Conservation (phyloP, 108 stramenopile species). For the Skeletonema marinoi region DNA sequence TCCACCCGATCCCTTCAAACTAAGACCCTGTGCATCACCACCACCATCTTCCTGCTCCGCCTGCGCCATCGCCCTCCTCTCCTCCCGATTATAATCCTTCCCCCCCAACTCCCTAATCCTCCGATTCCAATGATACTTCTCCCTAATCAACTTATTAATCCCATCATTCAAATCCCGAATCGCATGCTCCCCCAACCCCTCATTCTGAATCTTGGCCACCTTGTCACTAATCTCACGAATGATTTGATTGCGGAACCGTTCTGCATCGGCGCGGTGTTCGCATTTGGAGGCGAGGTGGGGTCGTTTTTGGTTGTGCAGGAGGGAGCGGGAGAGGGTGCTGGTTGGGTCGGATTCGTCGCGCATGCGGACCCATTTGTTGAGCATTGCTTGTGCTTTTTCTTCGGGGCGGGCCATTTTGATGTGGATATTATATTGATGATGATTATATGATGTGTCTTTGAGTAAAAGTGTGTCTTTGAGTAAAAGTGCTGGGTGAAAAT, state of each 20-base stretch:
- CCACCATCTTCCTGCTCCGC: constrained; percentile 58
- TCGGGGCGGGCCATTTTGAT: constrained; percentile 94
- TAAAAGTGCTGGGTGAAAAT: too few relatives aligned
- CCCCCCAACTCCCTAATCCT: constrained; percentile 90
- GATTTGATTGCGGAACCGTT: constrained; percentile 80
- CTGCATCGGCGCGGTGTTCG: constrained; percentile 79
- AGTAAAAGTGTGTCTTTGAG: too few relatives aligned
- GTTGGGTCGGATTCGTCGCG: constrained; percentile 58
- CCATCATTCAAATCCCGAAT: constrained; percentile 97
- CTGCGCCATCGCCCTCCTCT: constrained; percentile 59
- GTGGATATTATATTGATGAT: too few relatives aligned
- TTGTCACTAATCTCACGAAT: constrained; percentile 83
- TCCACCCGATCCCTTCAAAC: constrained; percentile 63
- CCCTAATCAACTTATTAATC: constrained; percentile 95
- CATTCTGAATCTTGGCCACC: constrained; percentile 92
- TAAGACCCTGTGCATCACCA: constrained; percentile 50
- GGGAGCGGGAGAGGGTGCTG: constrained; percentile 9
- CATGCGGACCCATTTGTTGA: constrained; percentile 97
- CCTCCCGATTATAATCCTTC: constrained; percentile 80
- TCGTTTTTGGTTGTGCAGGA: constrained; percentile 51
- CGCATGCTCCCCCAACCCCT: constrained; percentile 93
- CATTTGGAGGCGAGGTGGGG: constrained; percentile 91
- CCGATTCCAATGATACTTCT: constrained; percentile 94
- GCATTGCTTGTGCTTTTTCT: constrained; percentile 95
- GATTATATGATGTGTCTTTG: too few relatives aligned